Conservation (phyloP, 345 rosid species). For the Carallia brachiata region DNA sequence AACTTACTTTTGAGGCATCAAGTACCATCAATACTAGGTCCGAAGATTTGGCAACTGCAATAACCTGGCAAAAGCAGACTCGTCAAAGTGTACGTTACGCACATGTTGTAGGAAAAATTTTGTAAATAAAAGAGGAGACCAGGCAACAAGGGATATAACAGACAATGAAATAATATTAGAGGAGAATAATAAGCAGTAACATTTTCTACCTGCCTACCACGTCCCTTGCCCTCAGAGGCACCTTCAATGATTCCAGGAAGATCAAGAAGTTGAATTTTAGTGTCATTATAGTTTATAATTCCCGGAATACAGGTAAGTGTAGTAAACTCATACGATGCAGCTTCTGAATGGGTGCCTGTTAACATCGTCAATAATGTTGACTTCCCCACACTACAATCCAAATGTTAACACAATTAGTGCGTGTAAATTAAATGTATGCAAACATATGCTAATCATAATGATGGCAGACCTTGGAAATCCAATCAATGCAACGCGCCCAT, state of each 20-base stretch:
- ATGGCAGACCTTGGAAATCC: slow-evolving; percentile 89
- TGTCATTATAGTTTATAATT: slow-evolving; percentile 86
- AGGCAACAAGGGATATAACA: neutral
- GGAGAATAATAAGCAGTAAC: neutral
- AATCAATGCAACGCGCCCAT: slow-evolving; percentile 96
- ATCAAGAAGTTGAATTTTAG: slow-evolving; percentile 95
- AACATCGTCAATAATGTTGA: slow-evolving; percentile 93
- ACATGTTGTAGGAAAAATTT: too few species aligned
- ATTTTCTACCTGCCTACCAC: slow-evolving; percentile 85
- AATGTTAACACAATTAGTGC: neutral
- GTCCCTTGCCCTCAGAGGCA: slow-evolving; percentile 98
- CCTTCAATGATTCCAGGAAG: slow-evolving; percentile 99
- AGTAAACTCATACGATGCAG: slow-evolving; percentile 97
- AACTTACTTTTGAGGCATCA: slow-evolving; percentile 96
- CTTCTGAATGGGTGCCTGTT: slow-evolving; percentile 98
- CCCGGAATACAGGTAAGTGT: slow-evolving; percentile 99
- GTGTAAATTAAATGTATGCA: neutral
- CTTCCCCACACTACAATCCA: slow-evolving; percentile 80
- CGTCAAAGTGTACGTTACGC: too few species aligned
- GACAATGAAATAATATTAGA: neutral
- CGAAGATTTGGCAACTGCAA: slow-evolving; percentile 95
- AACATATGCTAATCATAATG: slow-evolving; percentile 5
- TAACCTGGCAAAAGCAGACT: slow-evolving; percentile 51
- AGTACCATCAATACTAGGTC: slow-evolving; percentile 99
- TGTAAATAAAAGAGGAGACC: too few species aligned